These are phyloP conservation scores for Hyaloperonospora arabidopsidis DNA, from an alignment of 352 stramenopile genomes.

Conservation along the genomic window DNA sequence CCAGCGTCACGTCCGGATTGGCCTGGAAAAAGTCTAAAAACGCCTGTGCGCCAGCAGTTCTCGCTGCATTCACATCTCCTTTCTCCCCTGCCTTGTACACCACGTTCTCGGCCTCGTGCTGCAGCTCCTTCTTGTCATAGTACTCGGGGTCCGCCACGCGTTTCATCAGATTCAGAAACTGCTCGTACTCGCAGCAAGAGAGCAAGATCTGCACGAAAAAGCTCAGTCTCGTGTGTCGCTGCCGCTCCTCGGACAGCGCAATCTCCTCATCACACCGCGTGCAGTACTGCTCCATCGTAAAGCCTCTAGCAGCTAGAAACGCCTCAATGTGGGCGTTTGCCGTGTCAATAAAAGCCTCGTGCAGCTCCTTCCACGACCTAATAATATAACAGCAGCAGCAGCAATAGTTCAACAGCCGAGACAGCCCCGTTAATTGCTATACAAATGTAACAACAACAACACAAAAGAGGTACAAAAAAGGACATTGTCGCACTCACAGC, in stretches of 20 bases:
- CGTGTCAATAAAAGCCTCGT: slow-evolving; percentile 61
- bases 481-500: slow-evolving; percentile 19
- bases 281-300: slow-evolving; percentile 70
- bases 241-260: slow-evolving; percentile 54
- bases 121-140: slow-evolving; percentile 74
- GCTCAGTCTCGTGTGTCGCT: slow-evolving; percentile 66
- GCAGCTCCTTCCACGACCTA: slow-evolving; percentile 59
- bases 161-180: slow-evolving; percentile 82
- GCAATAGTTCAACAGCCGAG: too few species aligned
- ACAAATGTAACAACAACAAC: too few species aligned
- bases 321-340: slow-evolving; percentile 62
- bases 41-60: slow-evolving; percentile 42
- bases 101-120: slow-evolving; percentile 53
- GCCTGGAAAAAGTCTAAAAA: slow-evolving; percentile 69
- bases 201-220: slow-evolving; percentile 80
- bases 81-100: slow-evolving; percentile 47
- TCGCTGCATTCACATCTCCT: slow-evolving; percentile 17
- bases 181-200: slow-evolving; percentile 74
- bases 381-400: too few species aligned
- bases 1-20: slow-evolving; percentile 58
- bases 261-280: slow-evolving; percentile 65
- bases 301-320: slow-evolving; percentile 49
- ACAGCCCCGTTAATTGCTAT: too few species aligned
- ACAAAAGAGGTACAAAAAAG: too few species aligned
- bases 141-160: slow-evolving; percentile 70